Conservation (phyloP, 1,139 yeast genomes). For the Sugiyamaella grinbergsii region DNA sequence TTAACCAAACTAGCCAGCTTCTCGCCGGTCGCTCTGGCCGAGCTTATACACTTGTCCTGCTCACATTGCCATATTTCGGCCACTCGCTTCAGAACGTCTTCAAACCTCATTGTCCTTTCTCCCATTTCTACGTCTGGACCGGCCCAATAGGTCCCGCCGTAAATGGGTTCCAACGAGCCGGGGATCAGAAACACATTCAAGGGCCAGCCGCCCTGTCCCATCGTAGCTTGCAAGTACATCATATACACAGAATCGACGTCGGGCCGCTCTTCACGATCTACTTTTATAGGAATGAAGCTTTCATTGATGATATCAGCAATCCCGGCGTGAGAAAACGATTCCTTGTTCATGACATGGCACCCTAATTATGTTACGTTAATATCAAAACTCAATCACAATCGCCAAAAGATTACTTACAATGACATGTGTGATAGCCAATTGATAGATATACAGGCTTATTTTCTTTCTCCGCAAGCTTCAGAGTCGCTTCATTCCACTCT, state of each 20-base stretch:
- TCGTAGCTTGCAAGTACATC: conserved; percentile 45
- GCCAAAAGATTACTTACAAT: conserved; percentile 29
- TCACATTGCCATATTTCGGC: conserved; percentile 38
- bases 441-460: conserved; percentile 44
- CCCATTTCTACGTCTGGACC: conserved; percentile 37
- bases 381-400: no score
- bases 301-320: conserved; percentile 41
- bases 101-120: conserved; percentile 32
- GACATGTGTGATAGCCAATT: conserved; percentile 46
- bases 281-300: conserved; percentile 43
- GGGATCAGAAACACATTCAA: conserved; percentile 45
- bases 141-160: conserved; percentile 47
- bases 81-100: conserved; percentile 37
- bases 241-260: conserved; percentile 45
- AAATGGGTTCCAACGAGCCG: conserved; percentile 42
- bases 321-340: conserved; percentile 38
- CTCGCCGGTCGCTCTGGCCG: conserved; percentile 33
- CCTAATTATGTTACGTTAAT: no score
- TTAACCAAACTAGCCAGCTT: conserved; percentile 34
- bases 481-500: conserved; percentile 42
- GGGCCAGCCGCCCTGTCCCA: conserved; percentile 49
- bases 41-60: conserved; percentile 32
- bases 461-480: conserved; percentile 38
- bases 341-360: conserved; percentile 46
- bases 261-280: conserved; percentile 46